phyloP scores from a whole-genome alignment of 1,284 basidiomycete species.

The Heterobasidion parviporum region DNA sequence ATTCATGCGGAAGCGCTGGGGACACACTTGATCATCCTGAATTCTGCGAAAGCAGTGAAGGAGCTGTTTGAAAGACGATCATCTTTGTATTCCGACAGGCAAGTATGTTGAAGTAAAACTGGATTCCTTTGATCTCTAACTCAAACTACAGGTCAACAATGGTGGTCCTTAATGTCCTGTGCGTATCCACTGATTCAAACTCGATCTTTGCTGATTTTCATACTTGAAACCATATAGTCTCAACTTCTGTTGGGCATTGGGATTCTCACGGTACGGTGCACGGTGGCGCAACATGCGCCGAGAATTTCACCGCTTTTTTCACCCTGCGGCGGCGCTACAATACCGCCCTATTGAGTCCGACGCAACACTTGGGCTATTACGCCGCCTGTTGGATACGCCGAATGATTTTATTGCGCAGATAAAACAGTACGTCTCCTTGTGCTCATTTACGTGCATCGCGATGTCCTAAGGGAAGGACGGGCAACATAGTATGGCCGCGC shows the following conservation, averaged over 20 bases:
- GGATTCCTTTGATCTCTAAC: background rate
- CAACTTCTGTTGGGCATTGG: no score
- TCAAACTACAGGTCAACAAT: background rate
- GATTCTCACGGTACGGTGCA: no score
- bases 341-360: conserved; percentile 15
- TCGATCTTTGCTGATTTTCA: background rate
- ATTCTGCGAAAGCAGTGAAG: conserved; percentile 7
- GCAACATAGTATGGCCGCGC: conserved; percentile 17
- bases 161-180: background rate
- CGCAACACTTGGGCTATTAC: conserved; percentile 11
- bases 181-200: background rate
- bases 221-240: no score
- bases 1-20: conserved; percentile 6
- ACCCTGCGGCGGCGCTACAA: conserved; percentile 11
- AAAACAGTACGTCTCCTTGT: conserved; percentile 4
- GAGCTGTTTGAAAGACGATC: conserved; percentile 11
- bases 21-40: conserved; percentile 9
- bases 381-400: conserved; percentile 17
- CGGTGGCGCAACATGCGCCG: background rate
- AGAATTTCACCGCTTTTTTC: no score
- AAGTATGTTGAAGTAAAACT: background rate
- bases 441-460: background rate
- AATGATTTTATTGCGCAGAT: conserved; percentile 6
- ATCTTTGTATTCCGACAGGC: conserved; percentile 10
- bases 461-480: background rate